Evolutionary conservation across 768 basidiomycete genomes (phyloP).

Genomic region (Suillus sp.): DNA sequence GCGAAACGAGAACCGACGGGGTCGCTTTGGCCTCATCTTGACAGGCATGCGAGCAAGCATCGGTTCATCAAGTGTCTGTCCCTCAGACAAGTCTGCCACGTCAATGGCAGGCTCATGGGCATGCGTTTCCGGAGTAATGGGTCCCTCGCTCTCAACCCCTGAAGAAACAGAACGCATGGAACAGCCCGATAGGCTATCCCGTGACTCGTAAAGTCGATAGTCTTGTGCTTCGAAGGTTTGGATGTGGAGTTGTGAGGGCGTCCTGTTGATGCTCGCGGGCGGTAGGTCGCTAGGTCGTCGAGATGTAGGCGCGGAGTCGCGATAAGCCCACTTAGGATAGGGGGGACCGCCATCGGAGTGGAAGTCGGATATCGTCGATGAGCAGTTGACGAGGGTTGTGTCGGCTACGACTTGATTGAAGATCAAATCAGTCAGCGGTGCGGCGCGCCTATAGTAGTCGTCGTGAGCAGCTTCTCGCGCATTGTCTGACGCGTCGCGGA

Average conservation of each 20-base stretch:
- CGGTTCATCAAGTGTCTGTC: slow-evolving; percentile 23
- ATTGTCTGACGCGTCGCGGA: slow-evolving; percentile 32
- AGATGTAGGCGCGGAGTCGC: not conserved
- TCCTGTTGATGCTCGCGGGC: not conserved
- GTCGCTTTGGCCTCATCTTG: not conserved
- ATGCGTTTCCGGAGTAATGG: slow-evolving; percentile 49
- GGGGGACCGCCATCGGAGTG: slow-evolving; percentile 8
- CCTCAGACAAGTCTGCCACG: slow-evolving; percentile 45
- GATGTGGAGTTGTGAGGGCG: not conserved
- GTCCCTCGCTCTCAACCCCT: slow-evolving; percentile 41
- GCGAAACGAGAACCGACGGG: not conserved
- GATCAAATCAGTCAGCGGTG: slow-evolving; percentile 4
- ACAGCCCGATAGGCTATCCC: not conserved
- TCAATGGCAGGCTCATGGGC: slow-evolving; percentile 44
- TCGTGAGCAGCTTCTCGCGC: slow-evolving; percentile 1
- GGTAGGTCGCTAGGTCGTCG: not conserved
- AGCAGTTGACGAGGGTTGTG: slow-evolving; percentile 4
- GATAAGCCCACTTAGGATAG: slow-evolving; percentile 3
- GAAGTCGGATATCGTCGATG: slow-evolving; percentile 4
- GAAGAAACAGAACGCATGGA: slow-evolving; percentile 11
- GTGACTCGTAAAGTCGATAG: slow-evolving; percentile 5
- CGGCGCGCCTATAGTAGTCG: not conserved
- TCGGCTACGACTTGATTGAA: slow-evolving; percentile 7
- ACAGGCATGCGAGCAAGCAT: not conserved
- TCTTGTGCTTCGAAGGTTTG: not conserved